These are phyloP conservation scores for Lentinula sp. DNA, from an alignment of 768 basidiomycete genomes.

Conservation along the genomic window DNA sequence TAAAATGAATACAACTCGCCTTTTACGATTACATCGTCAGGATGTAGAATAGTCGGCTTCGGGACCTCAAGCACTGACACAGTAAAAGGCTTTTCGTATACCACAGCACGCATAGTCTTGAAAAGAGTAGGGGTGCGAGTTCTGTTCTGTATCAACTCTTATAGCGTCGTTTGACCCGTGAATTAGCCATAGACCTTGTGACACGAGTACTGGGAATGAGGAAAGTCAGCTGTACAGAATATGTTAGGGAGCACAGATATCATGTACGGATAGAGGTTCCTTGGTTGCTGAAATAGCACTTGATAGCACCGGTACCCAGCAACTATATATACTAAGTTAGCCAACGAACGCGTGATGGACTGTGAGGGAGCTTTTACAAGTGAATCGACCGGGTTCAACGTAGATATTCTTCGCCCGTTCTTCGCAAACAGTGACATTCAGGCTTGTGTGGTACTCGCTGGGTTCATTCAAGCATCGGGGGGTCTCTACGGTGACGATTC, in stretches of 20 bases:
- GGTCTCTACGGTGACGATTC: too few species aligned
- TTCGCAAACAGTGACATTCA: too few species aligned
- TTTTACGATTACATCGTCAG: constrained; percentile 49
- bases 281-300: too few species aligned
- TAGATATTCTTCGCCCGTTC: too few species aligned
- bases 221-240: background rate
- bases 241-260: background rate
- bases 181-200: background rate
- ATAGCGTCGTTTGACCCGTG: background rate
- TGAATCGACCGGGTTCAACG: too few species aligned
- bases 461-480: too few species aligned
- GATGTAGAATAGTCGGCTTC: constrained; percentile 42
- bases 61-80: constrained; percentile 41
- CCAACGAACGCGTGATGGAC: too few species aligned
- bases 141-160: background rate
- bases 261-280: too few species aligned
- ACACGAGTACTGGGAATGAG: background rate
- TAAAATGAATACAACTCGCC: constrained; percentile 16
- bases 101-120: constrained; percentile 43
- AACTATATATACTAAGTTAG: too few species aligned
- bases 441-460: too few species aligned
- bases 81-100: constrained; percentile 44
- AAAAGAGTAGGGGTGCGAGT: background rate
- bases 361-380: too few species aligned
- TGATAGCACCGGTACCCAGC: too few species aligned